Conservation (phyloP, 805 yeast genomes). For the Grigorovia humatica region DNA sequence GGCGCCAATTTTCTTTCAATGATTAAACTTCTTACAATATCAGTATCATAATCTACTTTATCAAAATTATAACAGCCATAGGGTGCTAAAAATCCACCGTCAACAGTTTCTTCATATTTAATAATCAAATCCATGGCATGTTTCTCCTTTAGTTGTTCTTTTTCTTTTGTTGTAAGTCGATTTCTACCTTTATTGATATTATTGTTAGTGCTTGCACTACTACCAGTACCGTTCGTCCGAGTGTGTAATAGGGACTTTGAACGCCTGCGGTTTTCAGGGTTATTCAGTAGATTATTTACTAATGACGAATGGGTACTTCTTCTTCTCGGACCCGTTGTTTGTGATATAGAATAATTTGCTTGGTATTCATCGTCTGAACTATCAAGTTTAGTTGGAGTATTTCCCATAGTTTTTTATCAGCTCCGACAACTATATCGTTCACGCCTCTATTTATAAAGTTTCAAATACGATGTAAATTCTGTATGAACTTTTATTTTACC, state of each 20-base stretch:
- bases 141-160: constrained; percentile 40
- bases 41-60: constrained; percentile 62
- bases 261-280: constrained; percentile 15
- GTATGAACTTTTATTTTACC: background rate
- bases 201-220: constrained; percentile 1
- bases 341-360: background rate
- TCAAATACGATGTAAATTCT: background rate
- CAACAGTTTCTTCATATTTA: constrained; percentile 59
- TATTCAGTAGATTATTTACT: constrained; percentile 16
- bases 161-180: constrained; percentile 37
- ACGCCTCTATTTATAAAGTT: background rate
- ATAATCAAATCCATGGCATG: constrained; percentile 53
- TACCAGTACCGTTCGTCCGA: constrained; percentile 1
- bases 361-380: constrained; percentile 4
- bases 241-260: constrained; percentile 12
- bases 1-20: constrained; percentile 72
- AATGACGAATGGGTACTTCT: constrained; percentile 19
- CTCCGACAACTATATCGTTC: background rate
- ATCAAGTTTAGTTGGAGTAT: constrained; percentile 38
- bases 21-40: constrained; percentile 61
- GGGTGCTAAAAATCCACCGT: constrained; percentile 91
- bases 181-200: constrained; percentile 26
- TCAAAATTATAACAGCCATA: constrained; percentile 74
- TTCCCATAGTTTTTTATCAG: constrained; percentile 31
- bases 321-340: constrained; percentile 3